These are phyloP conservation scores for Pseudopyrenochaeta lycopersici DNA, from an alignment of 2,329 filamentous ascomycete species.

Conservation along the genomic window DNA sequence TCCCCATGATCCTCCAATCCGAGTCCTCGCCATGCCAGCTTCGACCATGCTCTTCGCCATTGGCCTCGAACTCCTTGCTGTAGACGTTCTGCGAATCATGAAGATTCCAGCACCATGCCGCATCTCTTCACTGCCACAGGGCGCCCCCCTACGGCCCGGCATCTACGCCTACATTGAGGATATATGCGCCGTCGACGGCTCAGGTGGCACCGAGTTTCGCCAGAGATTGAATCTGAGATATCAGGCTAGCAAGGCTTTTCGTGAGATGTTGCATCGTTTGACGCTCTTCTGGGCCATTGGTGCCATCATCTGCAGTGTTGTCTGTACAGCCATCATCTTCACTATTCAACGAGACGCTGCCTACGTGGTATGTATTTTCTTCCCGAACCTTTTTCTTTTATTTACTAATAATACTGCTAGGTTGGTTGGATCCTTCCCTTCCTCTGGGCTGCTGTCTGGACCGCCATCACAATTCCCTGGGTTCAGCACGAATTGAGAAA, in stretches of 20 bases:
- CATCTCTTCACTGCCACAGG: slow-evolving; percentile 62
- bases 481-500: slow-evolving; percentile 50
- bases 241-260: slow-evolving; percentile 62
- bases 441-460: slow-evolving; percentile 60
- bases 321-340: slow-evolving; percentile 57
- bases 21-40: slow-evolving; percentile 63
- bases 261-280: slow-evolving; percentile 61
- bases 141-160: slow-evolving; percentile 61
- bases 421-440: slow-evolving; percentile 60
- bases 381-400: background rate
- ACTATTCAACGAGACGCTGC: slow-evolving; percentile 58
- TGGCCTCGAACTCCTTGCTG: slow-evolving; percentile 59
- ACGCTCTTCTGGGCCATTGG: slow-evolving; percentile 64
- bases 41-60: slow-evolving; percentile 63
- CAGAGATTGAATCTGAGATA: slow-evolving; percentile 62
- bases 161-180: slow-evolving; percentile 66
- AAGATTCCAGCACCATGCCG: slow-evolving; percentile 59
- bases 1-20: slow-evolving; percentile 59
- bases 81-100: slow-evolving; percentile 59
- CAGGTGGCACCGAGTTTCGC: slow-evolving; percentile 62
- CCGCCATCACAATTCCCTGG: slow-evolving; percentile 56
- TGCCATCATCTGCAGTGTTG: slow-evolving; percentile 50
- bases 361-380: slow-evolving; percentile 53
- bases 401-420: slow-evolving; percentile 35
- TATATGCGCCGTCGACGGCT: slow-evolving; percentile 62